Conservation (phyloP, 306 rosid species). For the Crotalaria pallida region DNA sequence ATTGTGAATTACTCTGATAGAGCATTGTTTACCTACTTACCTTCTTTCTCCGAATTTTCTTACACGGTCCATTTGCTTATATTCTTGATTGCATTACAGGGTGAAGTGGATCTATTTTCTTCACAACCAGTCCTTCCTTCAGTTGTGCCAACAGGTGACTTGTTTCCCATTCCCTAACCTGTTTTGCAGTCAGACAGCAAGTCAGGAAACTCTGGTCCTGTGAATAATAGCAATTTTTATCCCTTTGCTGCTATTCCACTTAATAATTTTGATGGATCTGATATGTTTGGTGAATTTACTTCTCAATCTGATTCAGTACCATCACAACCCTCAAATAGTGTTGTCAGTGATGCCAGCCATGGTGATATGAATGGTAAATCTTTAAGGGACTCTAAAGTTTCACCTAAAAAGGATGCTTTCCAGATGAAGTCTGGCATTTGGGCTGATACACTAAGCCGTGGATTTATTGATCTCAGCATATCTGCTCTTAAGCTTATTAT, state of each 20-base stretch:
- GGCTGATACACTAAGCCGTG: slow-evolving; percentile 98
- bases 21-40: slow-evolving; percentile 3
- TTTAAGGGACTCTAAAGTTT: slow-evolving; percentile 33
- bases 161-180: slow-evolving; percentile 61
- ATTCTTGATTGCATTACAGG: slow-evolving; percentile 41
- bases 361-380: slow-evolving; percentile 37
- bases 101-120: slow-evolving; percentile 70
- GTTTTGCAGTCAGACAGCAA: slow-evolving; percentile 55
- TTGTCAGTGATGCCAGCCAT: slow-evolving; percentile 31
- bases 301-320: slow-evolving; percentile 54
- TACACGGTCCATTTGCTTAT: not conserved
- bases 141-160: slow-evolving; percentile 58
- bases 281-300: slow-evolving; percentile 65
- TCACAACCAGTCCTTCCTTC: slow-evolving; percentile 57
- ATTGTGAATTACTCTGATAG: not conserved
- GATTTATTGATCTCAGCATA: slow-evolving; percentile 93
- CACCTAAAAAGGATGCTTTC: slow-evolving; percentile 57
- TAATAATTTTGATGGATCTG: slow-evolving; percentile 73
- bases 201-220: slow-evolving; percentile 38
- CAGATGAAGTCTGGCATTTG: slow-evolving; percentile 93
- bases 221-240: slow-evolving; percentile 47
- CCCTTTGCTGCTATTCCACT: slow-evolving; percentile 93
- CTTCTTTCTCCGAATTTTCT: slow-evolving; percentile 8
- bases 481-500: slow-evolving; percentile 73
- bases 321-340: slow-evolving; percentile 51